Evolutionary conservation across 176 grass and related monocot species (phyloP).

Genomic region (Typha latifolia): DNA sequence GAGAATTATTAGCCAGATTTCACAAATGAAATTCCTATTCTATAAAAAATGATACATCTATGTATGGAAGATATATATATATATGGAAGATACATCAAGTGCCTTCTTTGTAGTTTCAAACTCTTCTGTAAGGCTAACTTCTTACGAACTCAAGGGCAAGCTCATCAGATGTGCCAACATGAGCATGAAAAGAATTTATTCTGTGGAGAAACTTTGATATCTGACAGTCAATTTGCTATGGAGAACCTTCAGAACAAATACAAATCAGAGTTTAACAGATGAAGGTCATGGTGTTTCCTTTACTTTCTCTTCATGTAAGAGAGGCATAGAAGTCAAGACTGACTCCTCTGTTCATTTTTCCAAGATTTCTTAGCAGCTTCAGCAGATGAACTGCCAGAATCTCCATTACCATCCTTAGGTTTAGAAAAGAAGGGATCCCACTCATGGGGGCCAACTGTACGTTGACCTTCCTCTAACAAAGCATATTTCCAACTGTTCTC

Average conservation of each 20-base stretch:
- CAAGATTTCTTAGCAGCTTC: constrained; percentile 81
- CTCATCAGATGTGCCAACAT: constrained; percentile 28
- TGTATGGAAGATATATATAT: constrained; percentile 11
- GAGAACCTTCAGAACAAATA: constrained; percentile 14
- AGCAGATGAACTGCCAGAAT: constrained; percentile 40
- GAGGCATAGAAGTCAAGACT: constrained; percentile 22
- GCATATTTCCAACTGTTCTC: constrained; percentile 93
- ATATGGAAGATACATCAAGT: constrained; percentile 17
- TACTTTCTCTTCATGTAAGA: constrained; percentile 15
- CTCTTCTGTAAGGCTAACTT: constrained; percentile 1
- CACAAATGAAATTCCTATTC: constrained; percentile 16
- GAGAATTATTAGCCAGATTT: constrained; percentile 28
- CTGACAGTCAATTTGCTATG: constrained; percentile 12
- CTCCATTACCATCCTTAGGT: constrained; percentile 57
- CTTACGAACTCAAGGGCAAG: constrained; percentile 25
- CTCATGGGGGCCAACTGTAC: constrained; percentile 53
- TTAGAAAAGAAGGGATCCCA: constrained; percentile 99
- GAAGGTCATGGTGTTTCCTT: neutral
- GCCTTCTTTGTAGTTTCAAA: constrained; percentile 13
- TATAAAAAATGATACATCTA: constrained; percentile 20
- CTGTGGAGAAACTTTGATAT: constrained; percentile 4
- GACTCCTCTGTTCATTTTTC: constrained; percentile 61
- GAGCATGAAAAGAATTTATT: constrained; percentile 16
- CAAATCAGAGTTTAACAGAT: neutral
- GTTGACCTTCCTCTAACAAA: constrained; percentile 61